Percentiles rank a stretch among this genome's conserved stretches.
These are phyloP conservation scores for Agaricus blazei DNA, from an alignment of 768 basidiomycete species.

Conservation along the genomic window DNA sequence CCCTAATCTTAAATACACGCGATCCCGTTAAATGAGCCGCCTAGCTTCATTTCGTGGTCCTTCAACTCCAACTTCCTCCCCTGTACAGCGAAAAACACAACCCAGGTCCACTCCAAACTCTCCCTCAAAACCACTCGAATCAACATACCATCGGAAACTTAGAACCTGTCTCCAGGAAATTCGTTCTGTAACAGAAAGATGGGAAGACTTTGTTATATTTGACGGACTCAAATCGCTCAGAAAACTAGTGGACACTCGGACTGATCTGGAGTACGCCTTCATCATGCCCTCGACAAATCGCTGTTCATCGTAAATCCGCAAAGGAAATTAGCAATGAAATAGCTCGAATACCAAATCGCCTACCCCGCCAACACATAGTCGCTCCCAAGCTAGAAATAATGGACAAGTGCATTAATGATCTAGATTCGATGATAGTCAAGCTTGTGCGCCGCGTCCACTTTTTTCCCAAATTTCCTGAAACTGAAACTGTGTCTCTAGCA, in stretches of 20 bases:
- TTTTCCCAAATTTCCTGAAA: not conserved
- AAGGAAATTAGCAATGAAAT: conserved; percentile 53
- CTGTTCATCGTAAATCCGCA: conserved; percentile 3
- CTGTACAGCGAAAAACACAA: conserved; percentile 39
- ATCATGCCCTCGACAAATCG: not conserved
- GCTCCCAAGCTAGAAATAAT: conserved; percentile 62
- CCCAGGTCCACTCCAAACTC: conserved; percentile 29
- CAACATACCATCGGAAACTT: conserved; percentile 78
- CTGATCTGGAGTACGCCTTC: conserved; percentile 73
- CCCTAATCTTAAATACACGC: not conserved
- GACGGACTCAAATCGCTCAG: conserved; percentile 78
- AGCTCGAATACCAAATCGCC: conserved; percentile 45
- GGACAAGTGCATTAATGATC: conserved; percentile 57
- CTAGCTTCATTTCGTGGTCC: conserved; percentile 78
- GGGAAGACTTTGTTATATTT: conserved; percentile 78
- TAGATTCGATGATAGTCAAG: conserved; percentile 55
- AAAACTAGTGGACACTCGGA: conserved; percentile 69
- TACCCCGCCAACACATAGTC: conserved; percentile 56
- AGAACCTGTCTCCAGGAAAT: conserved; percentile 66
- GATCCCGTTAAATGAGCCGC: conserved; percentile 32
- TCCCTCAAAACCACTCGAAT: conserved; percentile 53
- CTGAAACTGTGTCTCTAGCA: conserved; percentile 33
- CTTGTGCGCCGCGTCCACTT: conserved; percentile 44
- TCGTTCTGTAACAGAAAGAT: conserved; percentile 55
- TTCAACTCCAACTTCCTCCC: conserved; percentile 68